These are phyloP conservation scores for Lactifluus rugatus DNA, from an alignment of 768 basidiomycete genomes.

Conservation along the genomic window DNA sequence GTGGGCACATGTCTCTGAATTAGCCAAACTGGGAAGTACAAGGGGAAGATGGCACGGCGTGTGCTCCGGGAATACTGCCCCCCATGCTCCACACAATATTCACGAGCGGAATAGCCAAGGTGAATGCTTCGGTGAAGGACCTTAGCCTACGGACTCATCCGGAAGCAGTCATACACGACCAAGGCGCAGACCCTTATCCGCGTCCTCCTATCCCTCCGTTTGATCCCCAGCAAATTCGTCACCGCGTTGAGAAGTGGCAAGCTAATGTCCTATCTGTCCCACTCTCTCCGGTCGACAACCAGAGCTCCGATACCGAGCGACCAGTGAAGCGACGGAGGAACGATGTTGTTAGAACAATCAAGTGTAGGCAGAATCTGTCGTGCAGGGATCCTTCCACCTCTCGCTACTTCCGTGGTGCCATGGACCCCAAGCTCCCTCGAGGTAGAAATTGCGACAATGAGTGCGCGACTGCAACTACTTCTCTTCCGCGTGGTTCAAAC, in stretches of 20 bases:
- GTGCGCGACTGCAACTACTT: neutral
- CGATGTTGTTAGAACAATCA: neutral
- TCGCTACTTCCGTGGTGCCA: neutral
- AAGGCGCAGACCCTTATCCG: constrained; percentile 6
- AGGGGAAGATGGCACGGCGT: constrained; percentile 15
- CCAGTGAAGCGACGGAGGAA: neutral
- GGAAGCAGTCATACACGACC: neutral
- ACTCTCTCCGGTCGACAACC: neutral
- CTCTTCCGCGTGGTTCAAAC: neutral
- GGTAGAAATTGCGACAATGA: neutral
- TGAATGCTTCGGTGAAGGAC: neutral
- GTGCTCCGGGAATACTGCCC: constrained; percentile 10
- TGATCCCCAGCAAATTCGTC: neutral
- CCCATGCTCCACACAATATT: neutral
- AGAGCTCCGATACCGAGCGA: neutral
- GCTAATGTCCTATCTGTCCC: constrained; percentile 2
- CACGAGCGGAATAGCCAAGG: constrained; percentile 2
- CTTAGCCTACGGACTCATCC: neutral
- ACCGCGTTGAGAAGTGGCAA: constrained; percentile 13
- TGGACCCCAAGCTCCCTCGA: neutral
- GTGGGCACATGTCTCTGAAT: constrained; percentile 15
- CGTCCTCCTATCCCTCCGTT: neutral
- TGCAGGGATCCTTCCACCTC: neutral
- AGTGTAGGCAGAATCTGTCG: neutral
- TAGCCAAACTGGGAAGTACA: constrained; percentile 13